Base-by-base conservation (phyloP, 257 asterid genomes). In the Lithospermum erythrorhizon region DNA sequence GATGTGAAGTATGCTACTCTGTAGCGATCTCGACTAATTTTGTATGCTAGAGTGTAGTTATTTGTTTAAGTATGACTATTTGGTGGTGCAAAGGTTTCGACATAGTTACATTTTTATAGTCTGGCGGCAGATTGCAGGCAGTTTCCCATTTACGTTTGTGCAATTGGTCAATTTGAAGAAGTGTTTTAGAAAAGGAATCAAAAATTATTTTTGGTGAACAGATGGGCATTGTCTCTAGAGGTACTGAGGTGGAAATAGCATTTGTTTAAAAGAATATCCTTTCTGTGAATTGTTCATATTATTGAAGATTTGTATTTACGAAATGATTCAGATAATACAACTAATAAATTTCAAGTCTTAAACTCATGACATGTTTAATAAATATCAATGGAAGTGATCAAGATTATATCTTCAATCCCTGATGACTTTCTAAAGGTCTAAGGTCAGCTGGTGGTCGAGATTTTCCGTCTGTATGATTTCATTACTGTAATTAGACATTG, bases 21-120 rank as follows among this genome's bases (percentile, higher is more conserved):
- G 16, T 16, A 16, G 10, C 10, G 1, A 9, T 1, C 62, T 35
- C 27, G 23, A 35, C 48, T 60, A 20, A 27, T 23, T 47, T 62
- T 51, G 58, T 62, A 27, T 62, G 66, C 47, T 10, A 51, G 68
- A 70, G 59, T 67, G 62, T 57, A 73, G 57, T 68, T 56, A 45
- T 57, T 35, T 35, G 45, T 61, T 58, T 51, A 60, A 21, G n/a
- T 69, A 21, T 68, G 57, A 6, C 58, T 55, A 24, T 55, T 64
- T 64, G 64, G 67, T 66, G 41, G 41, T 32, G 9, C 41, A 7
- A 32, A 32, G 41, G 41, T 32, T 32, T 32, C 9, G 41, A 32
- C 9, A 32, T 32, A 66, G 63, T 61, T 64, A 18, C 66, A 55
- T 54, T 56, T 9, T 70, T 61, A 35, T 35, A 21, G 30, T 9